A percentile compares a stretch with the other conserved stretches of the same genome.
These are phyloP conservation scores for Cryptococcus sp. DNA, from an alignment of 1,284 basidiomycete species.

Conservation along the genomic window DNA sequence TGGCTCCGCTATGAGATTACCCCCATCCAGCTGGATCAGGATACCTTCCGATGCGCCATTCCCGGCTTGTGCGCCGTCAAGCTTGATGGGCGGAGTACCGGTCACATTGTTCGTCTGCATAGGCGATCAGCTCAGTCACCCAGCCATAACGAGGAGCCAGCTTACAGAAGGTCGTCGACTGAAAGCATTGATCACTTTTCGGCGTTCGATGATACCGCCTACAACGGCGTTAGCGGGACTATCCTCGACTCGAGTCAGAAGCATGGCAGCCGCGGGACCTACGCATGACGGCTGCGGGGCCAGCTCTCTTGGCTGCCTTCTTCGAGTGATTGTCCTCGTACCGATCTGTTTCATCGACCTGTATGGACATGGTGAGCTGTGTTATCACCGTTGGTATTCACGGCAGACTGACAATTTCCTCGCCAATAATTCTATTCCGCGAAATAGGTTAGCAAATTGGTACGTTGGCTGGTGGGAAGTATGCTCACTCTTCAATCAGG, in stretches of 20 bases:
- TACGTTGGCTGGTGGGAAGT: background rate
- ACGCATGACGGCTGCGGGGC: slow-evolving; percentile 76
- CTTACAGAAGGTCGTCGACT: slow-evolving; percentile 44
- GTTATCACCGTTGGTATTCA: background rate
- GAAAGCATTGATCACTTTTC: slow-evolving; percentile 46
- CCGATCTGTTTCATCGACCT: slow-evolving; percentile 87
- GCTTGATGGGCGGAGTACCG: background rate
- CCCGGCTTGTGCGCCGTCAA: slow-evolving; percentile 1
- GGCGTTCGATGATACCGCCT: slow-evolving; percentile 56
- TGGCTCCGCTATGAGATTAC: slow-evolving; percentile 36
- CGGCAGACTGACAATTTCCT: slow-evolving; percentile 49
- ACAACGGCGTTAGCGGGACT: background rate
- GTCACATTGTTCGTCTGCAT: too few species aligned
- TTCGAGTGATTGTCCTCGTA: slow-evolving; percentile 84
- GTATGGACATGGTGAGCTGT: slow-evolving; percentile 38
- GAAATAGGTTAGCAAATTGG: slow-evolving; percentile 14
- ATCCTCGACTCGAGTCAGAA: slow-evolving; percentile 1
- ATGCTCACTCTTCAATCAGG: slow-evolving; percentile 52
- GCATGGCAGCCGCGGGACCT: slow-evolving; percentile 12
- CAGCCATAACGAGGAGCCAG: slow-evolving; percentile 11
- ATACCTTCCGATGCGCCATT: slow-evolving; percentile 26
- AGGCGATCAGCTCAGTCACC: background rate
- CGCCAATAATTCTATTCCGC: slow-evolving; percentile 53
- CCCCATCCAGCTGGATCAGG: slow-evolving; percentile 37
- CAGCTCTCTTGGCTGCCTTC: slow-evolving; percentile 66